Percentiles rank a stretch among this genome's conserved stretches.
Conservation (phyloP, 2,329 filamentous ascomycete genomes). For the Paecilomyces niveus region DNA sequence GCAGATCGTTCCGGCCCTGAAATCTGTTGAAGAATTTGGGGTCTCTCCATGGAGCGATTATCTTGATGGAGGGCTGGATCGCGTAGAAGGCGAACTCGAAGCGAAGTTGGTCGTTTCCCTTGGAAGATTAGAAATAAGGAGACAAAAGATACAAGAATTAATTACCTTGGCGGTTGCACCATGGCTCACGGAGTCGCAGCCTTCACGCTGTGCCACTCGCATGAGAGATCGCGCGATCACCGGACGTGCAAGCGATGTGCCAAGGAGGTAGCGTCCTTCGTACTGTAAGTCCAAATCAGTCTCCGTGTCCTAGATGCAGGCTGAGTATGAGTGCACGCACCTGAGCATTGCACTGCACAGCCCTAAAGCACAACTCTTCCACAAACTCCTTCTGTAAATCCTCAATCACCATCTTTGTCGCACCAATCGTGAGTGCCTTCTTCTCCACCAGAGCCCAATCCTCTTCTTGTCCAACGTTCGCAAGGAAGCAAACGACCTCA, state of each 20-base stretch:
- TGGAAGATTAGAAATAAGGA: no score
- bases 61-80: slow-evolving; percentile 40
- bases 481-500: slow-evolving; percentile 57
- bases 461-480: slow-evolving; percentile 60
- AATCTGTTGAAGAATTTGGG: slow-evolving; percentile 44
- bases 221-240: slow-evolving; percentile 43
- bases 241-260: slow-evolving; percentile 37
- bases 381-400: slow-evolving; percentile 70
- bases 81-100: slow-evolving; percentile 46
- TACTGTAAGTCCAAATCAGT: slow-evolving; percentile 28
- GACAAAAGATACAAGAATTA: no score
- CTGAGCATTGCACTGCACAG: slow-evolving; percentile 60
- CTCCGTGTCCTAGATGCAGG: slow-evolving; percentile 24
- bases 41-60: slow-evolving; percentile 45
- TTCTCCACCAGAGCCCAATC: slow-evolving; percentile 65
- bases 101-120: slow-evolving; percentile 44
- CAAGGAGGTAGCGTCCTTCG: slow-evolving; percentile 58
- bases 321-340: slow-evolving; percentile 10
- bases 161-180: slow-evolving; percentile 35
- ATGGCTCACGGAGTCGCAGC: slow-evolving; percentile 37
- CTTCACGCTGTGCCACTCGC: slow-evolving; percentile 34
- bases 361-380: slow-evolving; percentile 72
- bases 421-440: slow-evolving; percentile 65
- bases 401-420: slow-evolving; percentile 55
- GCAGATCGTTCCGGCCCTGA: slow-evolving; percentile 42